Percentiles rank a stretch among this genome's conserved stretches.
Conservation (phyloP, 1,139 yeast species). For the Blastobotrys malaysiensis region DNA sequence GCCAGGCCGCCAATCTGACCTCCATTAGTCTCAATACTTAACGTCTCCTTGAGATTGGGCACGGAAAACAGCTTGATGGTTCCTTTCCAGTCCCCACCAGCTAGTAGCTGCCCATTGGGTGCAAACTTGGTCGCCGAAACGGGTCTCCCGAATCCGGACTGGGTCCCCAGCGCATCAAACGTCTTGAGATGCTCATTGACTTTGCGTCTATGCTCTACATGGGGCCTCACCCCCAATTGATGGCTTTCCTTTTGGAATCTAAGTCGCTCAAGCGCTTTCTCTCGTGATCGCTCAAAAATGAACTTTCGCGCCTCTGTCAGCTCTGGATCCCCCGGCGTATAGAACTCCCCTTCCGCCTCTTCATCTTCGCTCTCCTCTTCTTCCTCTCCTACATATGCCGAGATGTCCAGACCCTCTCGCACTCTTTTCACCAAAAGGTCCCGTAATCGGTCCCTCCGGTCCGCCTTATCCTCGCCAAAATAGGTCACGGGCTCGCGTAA, state of each 20-base stretch:
- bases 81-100: conserved; percentile 88
- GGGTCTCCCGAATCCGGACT: conserved; percentile 62
- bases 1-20: conserved; percentile 70
- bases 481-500: conserved; percentile 56
- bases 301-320: conserved; percentile 49
- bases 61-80: conserved; percentile 46
- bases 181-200: conserved; percentile 38
- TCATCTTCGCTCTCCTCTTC: conserved; percentile 36
- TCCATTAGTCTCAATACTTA: conserved; percentile 40
- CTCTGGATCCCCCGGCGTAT: conserved; percentile 69
- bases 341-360: conserved; percentile 70
- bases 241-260: conserved; percentile 28
- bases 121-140: conserved; percentile 55
- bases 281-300: conserved; percentile 50
- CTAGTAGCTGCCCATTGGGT: conserved; percentile 37
- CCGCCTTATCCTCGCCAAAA: conserved; percentile 57
- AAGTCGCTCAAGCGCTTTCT: conserved; percentile 42
- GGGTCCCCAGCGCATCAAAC: conserved; percentile 59
- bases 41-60: conserved; percentile 35
- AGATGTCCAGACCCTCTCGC: conserved; percentile 20
- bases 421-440: conserved; percentile 32
- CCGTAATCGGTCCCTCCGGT: conserved; percentile 55
- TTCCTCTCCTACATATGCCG: conserved; percentile 26
- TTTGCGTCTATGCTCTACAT: conserved; percentile 44
- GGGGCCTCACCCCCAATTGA: conserved; percentile 26